phyloP scores from a whole-genome alignment of 495 filamentous ascomycete species.

The Staphylotrichum tortipilum region DNA sequence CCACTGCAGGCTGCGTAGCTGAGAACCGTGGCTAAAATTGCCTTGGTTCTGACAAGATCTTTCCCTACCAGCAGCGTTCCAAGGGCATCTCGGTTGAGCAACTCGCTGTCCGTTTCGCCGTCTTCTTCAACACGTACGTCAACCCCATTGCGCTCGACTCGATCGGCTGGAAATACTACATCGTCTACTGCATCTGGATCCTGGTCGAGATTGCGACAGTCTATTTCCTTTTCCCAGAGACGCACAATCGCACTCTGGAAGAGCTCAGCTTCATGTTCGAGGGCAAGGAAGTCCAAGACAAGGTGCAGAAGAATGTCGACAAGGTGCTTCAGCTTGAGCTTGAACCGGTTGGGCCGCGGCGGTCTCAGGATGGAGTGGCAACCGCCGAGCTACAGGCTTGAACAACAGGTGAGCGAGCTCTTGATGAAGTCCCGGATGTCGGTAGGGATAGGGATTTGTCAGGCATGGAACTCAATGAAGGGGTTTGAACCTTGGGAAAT shows the following conservation, averaged over 20 bases:
- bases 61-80: conserved; percentile 49
- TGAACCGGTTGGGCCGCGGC: conserved; percentile 3
- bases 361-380: not conserved
- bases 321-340: conserved; percentile 29
- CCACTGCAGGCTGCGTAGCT: too few relatives aligned
- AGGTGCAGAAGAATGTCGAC: conserved; percentile 25
- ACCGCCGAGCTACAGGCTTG: not conserved
- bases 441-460: too few relatives aligned
- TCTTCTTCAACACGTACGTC: conserved; percentile 49
- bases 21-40: conserved; percentile 59
- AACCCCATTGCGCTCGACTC: conserved; percentile 52
- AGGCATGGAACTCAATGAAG: too few relatives aligned
- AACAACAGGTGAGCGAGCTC: too few relatives aligned
- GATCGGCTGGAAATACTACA: conserved; percentile 55
- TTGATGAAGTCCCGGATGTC: too few relatives aligned
- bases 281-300: conserved; percentile 29
- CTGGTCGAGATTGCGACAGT: conserved; percentile 47
- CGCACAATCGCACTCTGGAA: conserved; percentile 44
- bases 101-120: conserved; percentile 45
- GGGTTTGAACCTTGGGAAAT: too few relatives aligned
- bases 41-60: conserved; percentile 52
- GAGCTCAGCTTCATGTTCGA: conserved; percentile 37
- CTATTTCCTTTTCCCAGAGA: conserved; percentile 55
- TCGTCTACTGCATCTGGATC: conserved; percentile 55
- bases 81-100: conserved; percentile 53